phyloP scores from a whole-genome alignment of 75 land plant species.

The Gnetum montanum region DNA sequence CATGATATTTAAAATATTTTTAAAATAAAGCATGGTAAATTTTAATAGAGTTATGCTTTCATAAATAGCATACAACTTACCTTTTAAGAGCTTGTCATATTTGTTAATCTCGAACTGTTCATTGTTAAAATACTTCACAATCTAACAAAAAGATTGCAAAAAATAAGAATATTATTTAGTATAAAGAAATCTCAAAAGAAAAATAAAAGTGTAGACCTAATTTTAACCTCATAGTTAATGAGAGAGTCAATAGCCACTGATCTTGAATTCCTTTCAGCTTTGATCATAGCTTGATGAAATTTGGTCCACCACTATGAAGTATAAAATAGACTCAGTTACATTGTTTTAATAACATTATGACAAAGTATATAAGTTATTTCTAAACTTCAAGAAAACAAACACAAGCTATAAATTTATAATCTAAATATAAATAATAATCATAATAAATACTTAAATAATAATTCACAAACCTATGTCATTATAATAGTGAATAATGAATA shows the following conservation, averaged over 20 bases:
- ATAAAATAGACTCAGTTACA: no score
- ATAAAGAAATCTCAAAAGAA: no score
- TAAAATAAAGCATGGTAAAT: no score
- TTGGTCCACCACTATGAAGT: constrained; percentile 84
- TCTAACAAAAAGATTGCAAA: constrained; percentile 44
- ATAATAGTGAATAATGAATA: constrained; percentile 79
- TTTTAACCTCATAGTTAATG: constrained; percentile 96
- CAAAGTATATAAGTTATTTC: not conserved
- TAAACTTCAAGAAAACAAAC: not conserved
- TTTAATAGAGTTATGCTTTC: no score
- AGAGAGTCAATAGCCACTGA: constrained; percentile 92
- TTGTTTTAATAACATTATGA: not conserved
- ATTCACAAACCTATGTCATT: constrained; percentile 73
- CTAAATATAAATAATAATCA: not conserved
- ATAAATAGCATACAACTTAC: no score
- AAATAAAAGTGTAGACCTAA: no score
- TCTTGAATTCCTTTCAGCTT: constrained; percentile 95
- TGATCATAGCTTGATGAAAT: constrained; percentile 93
- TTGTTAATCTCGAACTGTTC: constrained; percentile 73
- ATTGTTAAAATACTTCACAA: constrained; percentile 96
- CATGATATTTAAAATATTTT: no score
- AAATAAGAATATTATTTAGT: no score
- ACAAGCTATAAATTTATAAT: no score
- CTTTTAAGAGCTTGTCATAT: constrained; percentile 69
- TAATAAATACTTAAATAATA: no score